Evolutionary conservation across 805 yeast genomes (phyloP).

Genomic region (Spathaspora boniae): DNA sequence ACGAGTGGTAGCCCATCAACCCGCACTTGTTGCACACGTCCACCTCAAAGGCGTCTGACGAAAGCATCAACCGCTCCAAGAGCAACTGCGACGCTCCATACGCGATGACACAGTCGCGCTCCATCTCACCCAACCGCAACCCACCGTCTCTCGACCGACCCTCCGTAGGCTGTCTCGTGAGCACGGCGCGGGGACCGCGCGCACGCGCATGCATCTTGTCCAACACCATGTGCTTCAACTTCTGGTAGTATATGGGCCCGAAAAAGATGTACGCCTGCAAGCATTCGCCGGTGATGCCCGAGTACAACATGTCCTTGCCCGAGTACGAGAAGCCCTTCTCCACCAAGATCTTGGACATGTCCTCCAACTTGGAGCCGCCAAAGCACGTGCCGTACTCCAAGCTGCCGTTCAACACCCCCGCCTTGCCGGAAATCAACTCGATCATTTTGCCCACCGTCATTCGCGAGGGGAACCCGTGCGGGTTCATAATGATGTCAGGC

Average conservation of each 20-base stretch:
- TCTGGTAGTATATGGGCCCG: conserved; percentile 97
- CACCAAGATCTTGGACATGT: conserved; percentile 86
- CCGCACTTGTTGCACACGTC: conserved; percentile 95
- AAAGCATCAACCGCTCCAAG: conserved; percentile 90
- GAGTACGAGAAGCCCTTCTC: conserved; percentile 91
- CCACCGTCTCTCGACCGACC: conserved; percentile 99
- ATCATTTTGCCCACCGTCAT: conserved; percentile 99
- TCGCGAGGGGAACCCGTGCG: conserved; percentile 99
- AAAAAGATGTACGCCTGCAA: conserved; percentile 96
- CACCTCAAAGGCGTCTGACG: conserved; percentile 97
- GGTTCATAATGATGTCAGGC: conserved; percentile 98
- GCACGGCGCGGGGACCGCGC: conserved; percentile 96
- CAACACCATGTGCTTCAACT: conserved; percentile 96
- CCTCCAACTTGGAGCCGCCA: conserved; percentile 95
- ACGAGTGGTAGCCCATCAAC: conserved; percentile 92
- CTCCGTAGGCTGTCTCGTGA: conserved; percentile 97
- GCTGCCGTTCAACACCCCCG: conserved; percentile 90
- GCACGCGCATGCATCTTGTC: conserved; percentile 99
- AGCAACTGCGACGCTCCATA: conserved; percentile 96
- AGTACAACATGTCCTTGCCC: conserved; percentile 96
- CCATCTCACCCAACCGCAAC: conserved; percentile 98
- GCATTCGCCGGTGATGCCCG: conserved; percentile 97
- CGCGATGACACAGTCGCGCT: conserved; percentile 98
- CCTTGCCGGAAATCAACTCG: conserved; percentile 93
- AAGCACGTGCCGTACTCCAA: conserved; percentile 97